Evolutionary conservation across 2,329 filamentous ascomycete species (phyloP).

Genomic region (Pestalotiopsis sp.): DNA sequence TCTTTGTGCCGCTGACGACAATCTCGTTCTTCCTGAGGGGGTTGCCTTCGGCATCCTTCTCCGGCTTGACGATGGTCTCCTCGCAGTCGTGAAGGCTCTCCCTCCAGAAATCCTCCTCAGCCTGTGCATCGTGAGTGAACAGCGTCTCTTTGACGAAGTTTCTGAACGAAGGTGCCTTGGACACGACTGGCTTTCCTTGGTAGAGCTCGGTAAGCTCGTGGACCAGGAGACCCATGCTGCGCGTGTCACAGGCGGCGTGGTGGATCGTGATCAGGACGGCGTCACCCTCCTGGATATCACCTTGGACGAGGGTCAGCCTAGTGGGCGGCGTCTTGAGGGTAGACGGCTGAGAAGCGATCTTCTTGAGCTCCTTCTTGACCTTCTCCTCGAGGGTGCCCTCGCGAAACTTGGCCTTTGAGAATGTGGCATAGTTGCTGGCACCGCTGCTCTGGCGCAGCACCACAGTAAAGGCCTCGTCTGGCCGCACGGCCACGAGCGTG

Average conservation of each 20-base stretch:
- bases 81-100: constrained; percentile 8
- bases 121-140: constrained; percentile 7
- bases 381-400: constrained; percentile 10
- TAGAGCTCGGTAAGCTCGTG: constrained; percentile 33
- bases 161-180: constrained; percentile 12
- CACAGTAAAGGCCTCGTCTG: constrained; percentile 30
- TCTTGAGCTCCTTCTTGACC: constrained; percentile 20
- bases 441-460: constrained; percentile 19
- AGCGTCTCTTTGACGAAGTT: constrained; percentile 14
- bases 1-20: constrained; percentile 9
- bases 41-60: constrained; percentile 6
- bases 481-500: constrained; percentile 30
- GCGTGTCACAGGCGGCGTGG: constrained; percentile 39
- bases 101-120: constrained; percentile 12
- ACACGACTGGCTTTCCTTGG: constrained; percentile 10
- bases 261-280: constrained; percentile 34
- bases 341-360: constrained; percentile 27
- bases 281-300: constrained; percentile 24
- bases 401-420: constrained; percentile 8
- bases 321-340: constrained; percentile 33
- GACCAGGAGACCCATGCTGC: constrained; percentile 35
- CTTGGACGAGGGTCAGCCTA: constrained; percentile 30
- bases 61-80: constrained; percentile 12
- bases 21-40: constrained; percentile 12
- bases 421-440: constrained; percentile 13